Evolutionary conservation across 768 basidiomycete species (phyloP), one percentile per base, ranked within the genome.

Genomic region (Mycena venus): DNA sequence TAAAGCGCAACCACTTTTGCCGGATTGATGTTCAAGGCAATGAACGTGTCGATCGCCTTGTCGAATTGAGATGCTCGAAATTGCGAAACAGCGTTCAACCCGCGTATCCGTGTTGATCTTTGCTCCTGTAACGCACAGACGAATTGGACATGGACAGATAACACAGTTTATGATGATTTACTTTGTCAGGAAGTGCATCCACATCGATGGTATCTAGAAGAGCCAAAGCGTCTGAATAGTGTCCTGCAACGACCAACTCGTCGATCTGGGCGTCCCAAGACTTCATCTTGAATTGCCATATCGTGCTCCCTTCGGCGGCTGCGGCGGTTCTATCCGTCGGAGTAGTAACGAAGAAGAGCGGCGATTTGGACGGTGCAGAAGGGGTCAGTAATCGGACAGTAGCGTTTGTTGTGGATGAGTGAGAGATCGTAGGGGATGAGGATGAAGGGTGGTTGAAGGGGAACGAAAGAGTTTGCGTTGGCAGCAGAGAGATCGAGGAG

Each of bases 1-100:
- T 96, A 99, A 8, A 99, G 85, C 2, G 97, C 94, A 25, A 99
- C 89, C 4, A 99, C 95, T 79, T 97, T 96, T 0, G 97, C 96
- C 0, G 98, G 98, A 79, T 97, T 97, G 77, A 97, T 87, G 76
- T 99, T 94, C 49, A 98, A 91, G 49, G 94, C 91, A 59, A 97
- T 89, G 82, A 99, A 97, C 0, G 92, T 90, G 79, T 98, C 93
- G 69, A 99, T 93, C 1, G 98, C 97, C 1, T 86, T 84, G 73
- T 94, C 93, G 79, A 91, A 97, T 70, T 92, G 88, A 10, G 88
- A 89, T 10, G 86, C 84, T 4, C 90, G 88, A 83, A 97, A 97
- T 72, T 93, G 90, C 0, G 93, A 86, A 0, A 98, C 92, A 0
- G 96, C 96, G 64, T 95, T 89, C 23, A 99, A 87, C 2, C 91